Evolutionary conservation across 192 early-diverging fungal genomes (phyloP), one percentile per base, ranked within the genome.

Genomic region (Funneliformis geosporum): DNA sequence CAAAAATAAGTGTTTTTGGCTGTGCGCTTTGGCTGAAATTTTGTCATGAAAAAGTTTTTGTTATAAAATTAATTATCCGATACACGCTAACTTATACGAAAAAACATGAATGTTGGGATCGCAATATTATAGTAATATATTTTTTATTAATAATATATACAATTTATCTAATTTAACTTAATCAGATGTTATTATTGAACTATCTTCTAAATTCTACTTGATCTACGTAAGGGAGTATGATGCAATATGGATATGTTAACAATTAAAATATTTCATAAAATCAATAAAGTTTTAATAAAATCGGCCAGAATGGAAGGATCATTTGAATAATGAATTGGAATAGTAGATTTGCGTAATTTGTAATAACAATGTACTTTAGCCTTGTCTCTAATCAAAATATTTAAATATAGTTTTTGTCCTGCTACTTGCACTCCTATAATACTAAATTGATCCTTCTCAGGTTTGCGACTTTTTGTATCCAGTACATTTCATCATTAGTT

Each of bases 401-500:
- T 55, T n/a, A 73, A n/a, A 27, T 2, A 43, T 14, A 73, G n/a
- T 46, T 73, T 42, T 40, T 27, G 25, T 8, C 72, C 50, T 21
- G 73, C 73, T 23, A 74, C 47, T 10, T 74, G 73, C 2, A 74
- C 23, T 0, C 73, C 73, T 28, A 74, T 55, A 74, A 10, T 38
- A 8, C 73, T 46, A 27, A 74, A 74, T 23, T 74, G 18, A 60
- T 25, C 23, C 11, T 74, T 74, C 21, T 74, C 44, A 21, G 25
- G 73, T 38, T 55, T 74, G 33, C 47, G 23, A 10, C 73, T 25
- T 74, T 46, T 10, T 55, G 73, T 0, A 55, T 47, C 73, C 73
- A 74, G 7, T 55, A 74, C 42, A 74, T 46, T 33, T 47, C 73
- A 74, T 74, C 73, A 27, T 74, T 74, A 6, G 23, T 55, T 55